These are phyloP conservation scores for Senecio squalidus DNA, from an alignment of 140 eudicot species.

Conservation along the genomic window DNA sequence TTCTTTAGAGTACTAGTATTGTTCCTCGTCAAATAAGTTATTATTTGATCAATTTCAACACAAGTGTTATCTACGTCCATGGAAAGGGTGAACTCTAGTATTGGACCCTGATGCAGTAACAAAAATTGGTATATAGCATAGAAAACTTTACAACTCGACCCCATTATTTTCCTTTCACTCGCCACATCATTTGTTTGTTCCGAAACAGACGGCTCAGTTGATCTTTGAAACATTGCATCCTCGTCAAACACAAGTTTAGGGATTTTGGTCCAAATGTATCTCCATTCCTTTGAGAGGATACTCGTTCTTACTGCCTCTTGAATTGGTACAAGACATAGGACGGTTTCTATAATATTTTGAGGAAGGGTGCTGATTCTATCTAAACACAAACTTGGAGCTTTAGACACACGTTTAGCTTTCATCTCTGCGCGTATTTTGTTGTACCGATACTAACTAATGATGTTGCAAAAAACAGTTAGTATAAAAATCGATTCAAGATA, in stretches of 20 bases:
- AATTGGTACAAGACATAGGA: constrained; percentile 5
- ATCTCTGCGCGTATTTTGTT: not conserved
- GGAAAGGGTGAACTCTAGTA: constrained; percentile 10
- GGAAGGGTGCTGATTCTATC: not conserved
- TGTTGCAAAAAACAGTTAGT: no score
- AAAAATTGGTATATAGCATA: not conserved
- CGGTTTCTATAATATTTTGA: not conserved
- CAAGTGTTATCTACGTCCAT: not conserved
- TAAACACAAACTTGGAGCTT: no score
- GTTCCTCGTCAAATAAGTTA: not conserved
- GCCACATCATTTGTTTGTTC: no score
- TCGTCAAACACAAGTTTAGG: constrained; percentile 13
- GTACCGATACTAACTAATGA: not conserved
- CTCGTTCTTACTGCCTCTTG: constrained; percentile 14
- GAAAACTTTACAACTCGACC: not conserved
- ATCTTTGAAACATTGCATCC: not conserved
- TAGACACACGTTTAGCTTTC: not conserved
- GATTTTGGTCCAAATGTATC: not conserved
- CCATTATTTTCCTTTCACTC: not conserved
- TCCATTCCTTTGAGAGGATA: constrained; percentile 12
- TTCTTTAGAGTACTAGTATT: not conserved
- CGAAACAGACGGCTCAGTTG: not conserved
- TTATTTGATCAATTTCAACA: not conserved
- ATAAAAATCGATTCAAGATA: no score
- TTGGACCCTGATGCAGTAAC: constrained; percentile 11